A percentile compares a stretch with the other conserved stretches of the same genome.
Evolutionary conservation across 2,329 filamentous ascomycete species (phyloP).

Genomic region (Metarhizium album): DNA sequence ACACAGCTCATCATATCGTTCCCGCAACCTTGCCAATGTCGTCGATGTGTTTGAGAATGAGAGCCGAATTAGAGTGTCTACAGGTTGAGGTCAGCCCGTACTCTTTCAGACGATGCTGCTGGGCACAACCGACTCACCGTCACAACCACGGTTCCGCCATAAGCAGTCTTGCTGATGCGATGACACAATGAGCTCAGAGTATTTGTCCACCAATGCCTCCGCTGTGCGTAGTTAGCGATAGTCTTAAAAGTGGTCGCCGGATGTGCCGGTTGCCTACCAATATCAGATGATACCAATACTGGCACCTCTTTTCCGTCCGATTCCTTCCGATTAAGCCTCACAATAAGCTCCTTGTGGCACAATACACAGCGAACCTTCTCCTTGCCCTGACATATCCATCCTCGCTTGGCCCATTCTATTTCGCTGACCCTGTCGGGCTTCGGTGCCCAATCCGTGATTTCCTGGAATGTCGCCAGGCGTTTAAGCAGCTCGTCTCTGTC

Average conservation of each 20-base stretch:
- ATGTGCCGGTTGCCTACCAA: conserved; percentile 26
- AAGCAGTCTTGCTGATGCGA: conserved; percentile 74
- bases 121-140: conserved; percentile 43
- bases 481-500: conserved; percentile 74
- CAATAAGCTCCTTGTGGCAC: conserved; percentile 73
- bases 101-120: not conserved
- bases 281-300: conserved; percentile 47
- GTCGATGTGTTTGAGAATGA: conserved; percentile 50
- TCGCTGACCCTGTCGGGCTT: conserved; percentile 82
- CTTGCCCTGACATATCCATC: conserved; percentile 76
- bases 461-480: conserved; percentile 77
- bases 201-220: conserved; percentile 64
- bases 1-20: conserved; percentile 55
- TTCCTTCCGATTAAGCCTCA: conserved; percentile 59
- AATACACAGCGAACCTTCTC: conserved; percentile 80
- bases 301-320: conserved; percentile 43
- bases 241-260: not conserved
- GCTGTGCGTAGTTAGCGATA: conserved; percentile 25
- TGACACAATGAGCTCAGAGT: conserved; percentile 58
- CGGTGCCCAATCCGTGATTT: conserved; percentile 85
- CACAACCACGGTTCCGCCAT: conserved; percentile 82
- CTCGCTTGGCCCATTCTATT: conserved; percentile 87
- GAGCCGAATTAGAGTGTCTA: conserved; percentile 49
- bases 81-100: not conserved
- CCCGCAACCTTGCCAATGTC: conserved; percentile 46